Evolutionary conservation across 139 green algal genomes (phyloP).

Genomic region (Mesotaenium endlicherianum): DNA sequence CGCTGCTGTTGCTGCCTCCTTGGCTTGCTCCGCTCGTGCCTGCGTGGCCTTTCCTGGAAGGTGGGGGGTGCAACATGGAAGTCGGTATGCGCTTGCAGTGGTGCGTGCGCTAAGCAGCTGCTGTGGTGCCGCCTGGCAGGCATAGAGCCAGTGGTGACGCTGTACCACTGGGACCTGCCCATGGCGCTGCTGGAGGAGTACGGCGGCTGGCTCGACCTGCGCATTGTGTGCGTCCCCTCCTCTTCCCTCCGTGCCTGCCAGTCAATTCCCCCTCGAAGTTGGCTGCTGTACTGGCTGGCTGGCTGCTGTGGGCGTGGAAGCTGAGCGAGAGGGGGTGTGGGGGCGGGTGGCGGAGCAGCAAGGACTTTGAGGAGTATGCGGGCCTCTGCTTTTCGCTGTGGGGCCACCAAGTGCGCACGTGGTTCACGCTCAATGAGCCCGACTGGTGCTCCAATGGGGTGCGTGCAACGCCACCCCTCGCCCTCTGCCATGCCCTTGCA

Average conservation of each 20-base stretch:
- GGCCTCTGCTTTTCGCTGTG: conserved; percentile 14
- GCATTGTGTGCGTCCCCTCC: conserved; percentile 9
- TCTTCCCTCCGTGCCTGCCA: neutral
- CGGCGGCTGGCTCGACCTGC: conserved; percentile 4
- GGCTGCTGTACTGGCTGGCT: neutral
- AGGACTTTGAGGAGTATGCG: conserved; percentile 28
- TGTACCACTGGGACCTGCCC: conserved; percentile 35
- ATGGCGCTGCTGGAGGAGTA: neutral
- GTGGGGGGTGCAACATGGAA: too few relatives aligned
- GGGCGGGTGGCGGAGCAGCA: neutral
- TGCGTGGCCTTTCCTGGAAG: neutral
- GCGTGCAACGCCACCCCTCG: neutral
- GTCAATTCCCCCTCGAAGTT: neutral
- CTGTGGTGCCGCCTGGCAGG: too few relatives aligned
- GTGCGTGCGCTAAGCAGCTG: too few relatives aligned
- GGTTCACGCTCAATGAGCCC: conserved; percentile 47
- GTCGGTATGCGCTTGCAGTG: too few relatives aligned
- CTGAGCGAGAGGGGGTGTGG: neutral
- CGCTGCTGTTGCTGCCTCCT: too few relatives aligned
- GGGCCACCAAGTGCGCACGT: conserved; percentile 21
- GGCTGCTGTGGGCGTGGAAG: neutral
- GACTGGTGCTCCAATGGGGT: neutral
- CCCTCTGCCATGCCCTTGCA: neutral
- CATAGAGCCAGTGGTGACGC: conserved; percentile 22
- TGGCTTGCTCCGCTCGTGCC: too few relatives aligned